phyloP scores from a whole-genome alignment of 2,329 filamentous ascomycete genomes.

The Fusarium sp. region DNA sequence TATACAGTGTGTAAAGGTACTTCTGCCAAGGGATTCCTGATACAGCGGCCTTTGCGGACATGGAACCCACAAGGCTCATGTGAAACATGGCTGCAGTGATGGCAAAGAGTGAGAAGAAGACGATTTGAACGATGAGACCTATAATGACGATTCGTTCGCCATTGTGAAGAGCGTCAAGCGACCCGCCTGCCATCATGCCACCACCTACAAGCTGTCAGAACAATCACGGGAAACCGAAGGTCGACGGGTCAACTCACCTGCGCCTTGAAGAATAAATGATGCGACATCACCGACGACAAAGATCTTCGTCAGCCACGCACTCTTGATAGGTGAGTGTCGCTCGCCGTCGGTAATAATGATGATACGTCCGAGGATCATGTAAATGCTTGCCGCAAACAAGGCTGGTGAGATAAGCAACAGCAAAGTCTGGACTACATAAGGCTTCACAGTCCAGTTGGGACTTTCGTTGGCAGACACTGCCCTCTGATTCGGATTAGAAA shows the following conservation, averaged over 20 bases:
- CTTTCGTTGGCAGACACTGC: not conserved
- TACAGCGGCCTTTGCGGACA: conserved; percentile 7
- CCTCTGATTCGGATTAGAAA: too few relatives aligned
- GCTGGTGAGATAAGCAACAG: not conserved
- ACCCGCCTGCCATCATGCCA: conserved; percentile 42
- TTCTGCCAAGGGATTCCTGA: conserved; percentile 47
- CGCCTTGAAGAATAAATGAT: conserved; percentile 29
- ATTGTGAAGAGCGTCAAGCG: conserved; percentile 40
- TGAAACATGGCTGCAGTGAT: conserved; percentile 59
- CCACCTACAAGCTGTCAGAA: conserved; percentile 1
- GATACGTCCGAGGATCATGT: conserved; percentile 15
- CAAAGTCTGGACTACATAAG: conserved; percentile 16
- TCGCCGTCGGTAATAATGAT: not conserved
- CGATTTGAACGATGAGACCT: conserved; percentile 65
- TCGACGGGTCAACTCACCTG: not conserved
- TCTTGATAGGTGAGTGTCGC: not conserved
- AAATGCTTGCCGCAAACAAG: conserved; percentile 1
- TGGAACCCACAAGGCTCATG: not conserved
- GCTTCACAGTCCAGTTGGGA: not conserved
- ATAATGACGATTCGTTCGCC: conserved; percentile 60
- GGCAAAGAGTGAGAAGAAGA: conserved; percentile 66
- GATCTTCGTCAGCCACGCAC: conserved; percentile 34
- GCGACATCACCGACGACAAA: conserved; percentile 32
- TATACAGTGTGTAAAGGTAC: conserved; percentile 42
- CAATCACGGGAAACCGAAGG: accelerated